These are phyloP conservation scores for Capronia epimyces DNA, from an alignment of 2,329 filamentous ascomycete genomes.

Conservation along the genomic window DNA sequence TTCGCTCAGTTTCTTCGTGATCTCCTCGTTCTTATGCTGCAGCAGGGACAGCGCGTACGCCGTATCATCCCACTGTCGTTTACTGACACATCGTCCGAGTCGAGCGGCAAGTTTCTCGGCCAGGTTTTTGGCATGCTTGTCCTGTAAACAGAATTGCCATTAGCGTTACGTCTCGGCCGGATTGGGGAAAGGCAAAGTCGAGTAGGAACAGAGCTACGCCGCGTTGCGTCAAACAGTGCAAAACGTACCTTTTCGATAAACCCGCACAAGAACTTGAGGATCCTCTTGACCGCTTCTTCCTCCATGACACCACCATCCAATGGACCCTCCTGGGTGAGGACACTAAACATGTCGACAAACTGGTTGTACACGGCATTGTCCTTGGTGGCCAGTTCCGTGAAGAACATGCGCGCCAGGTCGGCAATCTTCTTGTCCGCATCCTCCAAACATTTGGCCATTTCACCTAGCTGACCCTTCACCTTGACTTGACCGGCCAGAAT, in stretches of 20 bases:
- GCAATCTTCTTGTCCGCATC: conserved; percentile 92
- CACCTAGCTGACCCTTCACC: conserved; percentile 95
- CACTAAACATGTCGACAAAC: conserved; percentile 97
- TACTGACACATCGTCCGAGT: conserved; percentile 77
- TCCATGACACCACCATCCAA: conserved; percentile 49
- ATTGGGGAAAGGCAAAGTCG: no score
- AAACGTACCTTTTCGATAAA: conserved; percentile 88
- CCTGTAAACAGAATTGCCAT: conserved; percentile 48
- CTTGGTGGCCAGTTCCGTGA: conserved; percentile 93
- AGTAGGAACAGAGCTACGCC: no score
- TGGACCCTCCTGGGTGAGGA: conserved; percentile 73
- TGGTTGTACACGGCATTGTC: conserved; percentile 99
- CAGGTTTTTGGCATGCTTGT: conserved; percentile 94
- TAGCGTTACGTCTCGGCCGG: no score
- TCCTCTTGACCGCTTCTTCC: conserved; percentile 78
- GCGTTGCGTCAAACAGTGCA: no score
- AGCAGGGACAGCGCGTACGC: conserved; percentile 83
- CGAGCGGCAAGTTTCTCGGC: conserved; percentile 87
- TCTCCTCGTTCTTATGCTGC: conserved; percentile 59
- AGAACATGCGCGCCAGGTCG: conserved; percentile 95
- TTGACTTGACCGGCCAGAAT: conserved; percentile 97
- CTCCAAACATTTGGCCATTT: conserved; percentile 98
- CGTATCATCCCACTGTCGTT: conserved; percentile 96
- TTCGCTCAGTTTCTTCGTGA: conserved; percentile 39
- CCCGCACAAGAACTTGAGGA: conserved; percentile 86